Evolutionary conservation across 768 basidiomycete species (phyloP).

Genomic region (Pholiota molesta): DNA sequence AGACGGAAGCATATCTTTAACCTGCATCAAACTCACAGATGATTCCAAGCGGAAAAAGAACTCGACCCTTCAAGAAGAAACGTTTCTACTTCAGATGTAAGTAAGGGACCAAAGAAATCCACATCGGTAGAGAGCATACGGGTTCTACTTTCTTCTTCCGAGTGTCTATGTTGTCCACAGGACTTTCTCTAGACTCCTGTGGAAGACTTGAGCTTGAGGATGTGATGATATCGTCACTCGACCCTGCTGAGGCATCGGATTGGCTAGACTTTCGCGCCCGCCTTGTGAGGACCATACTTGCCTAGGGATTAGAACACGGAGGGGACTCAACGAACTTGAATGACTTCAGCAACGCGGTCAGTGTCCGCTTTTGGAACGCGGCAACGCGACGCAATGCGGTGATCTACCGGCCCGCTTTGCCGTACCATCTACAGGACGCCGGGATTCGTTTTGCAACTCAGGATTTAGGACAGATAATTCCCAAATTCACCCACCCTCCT

Average conservation of each 20-base stretch:
- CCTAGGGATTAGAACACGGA: background rate
- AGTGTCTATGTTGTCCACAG: conserved; percentile 18
- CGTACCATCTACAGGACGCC: background rate
- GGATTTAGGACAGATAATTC: background rate
- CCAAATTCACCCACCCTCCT: background rate
- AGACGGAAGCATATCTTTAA: background rate
- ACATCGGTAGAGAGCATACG: conserved; percentile 6
- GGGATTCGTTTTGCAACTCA: background rate
- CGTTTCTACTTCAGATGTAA: conserved; percentile 18
- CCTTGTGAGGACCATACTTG: conserved; percentile 18
- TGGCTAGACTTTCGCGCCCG: conserved; percentile 6
- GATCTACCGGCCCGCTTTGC: background rate
- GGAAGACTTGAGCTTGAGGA: background rate
- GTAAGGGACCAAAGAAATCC: background rate
- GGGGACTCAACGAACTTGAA: background rate
- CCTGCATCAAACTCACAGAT: conserved; percentile 39
- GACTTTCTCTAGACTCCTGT: conserved; percentile 21
- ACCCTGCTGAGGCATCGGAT: background rate
- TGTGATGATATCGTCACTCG: background rate
- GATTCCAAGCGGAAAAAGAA: conserved; percentile 76
- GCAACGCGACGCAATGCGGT: background rate
- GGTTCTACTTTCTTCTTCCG: conserved; percentile 19
- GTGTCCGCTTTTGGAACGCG: background rate
- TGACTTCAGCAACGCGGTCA: background rate
- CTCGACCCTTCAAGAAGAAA: conserved; percentile 44